Evolutionary conservation across 1,284 basidiomycete genomes (phyloP).

Genomic region (Trametes pubescens): DNA sequence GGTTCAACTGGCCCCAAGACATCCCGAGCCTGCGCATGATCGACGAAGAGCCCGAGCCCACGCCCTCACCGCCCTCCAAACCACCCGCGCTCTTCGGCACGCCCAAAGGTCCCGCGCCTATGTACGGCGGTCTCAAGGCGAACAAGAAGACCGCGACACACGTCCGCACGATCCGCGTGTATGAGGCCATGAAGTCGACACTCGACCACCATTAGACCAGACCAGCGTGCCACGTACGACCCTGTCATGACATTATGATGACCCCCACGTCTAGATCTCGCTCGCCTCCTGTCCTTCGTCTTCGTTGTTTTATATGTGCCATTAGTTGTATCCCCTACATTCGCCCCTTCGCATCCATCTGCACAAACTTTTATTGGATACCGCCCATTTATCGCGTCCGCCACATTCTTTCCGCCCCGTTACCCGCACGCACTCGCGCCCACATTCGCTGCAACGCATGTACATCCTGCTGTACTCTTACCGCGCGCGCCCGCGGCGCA

Average conservation of each 20-base stretch:
- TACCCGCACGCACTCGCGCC: background rate
- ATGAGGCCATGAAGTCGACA: slow-evolving; percentile 50
- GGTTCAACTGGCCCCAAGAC: slow-evolving; percentile 54
- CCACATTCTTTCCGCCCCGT: slow-evolving; percentile 3
- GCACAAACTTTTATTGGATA: slow-evolving; percentile 8
- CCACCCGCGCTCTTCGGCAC: slow-evolving; percentile 24
- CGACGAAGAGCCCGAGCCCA: slow-evolving; percentile 23
- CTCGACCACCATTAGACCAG: slow-evolving; percentile 6
- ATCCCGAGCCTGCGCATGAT: slow-evolving; percentile 34
- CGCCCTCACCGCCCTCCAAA: slow-evolving; percentile 12
- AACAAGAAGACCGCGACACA: slow-evolving; percentile 42
- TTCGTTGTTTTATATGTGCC: background rate
- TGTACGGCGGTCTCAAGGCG: slow-evolving; percentile 22
- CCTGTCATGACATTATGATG: slow-evolving; percentile 15
- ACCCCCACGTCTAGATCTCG: slow-evolving; percentile 4
- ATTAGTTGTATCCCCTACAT: background rate
- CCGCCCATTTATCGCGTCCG: background rate
- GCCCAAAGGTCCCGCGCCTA: slow-evolving; percentile 15
- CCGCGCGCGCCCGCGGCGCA: slow-evolving; percentile 10
- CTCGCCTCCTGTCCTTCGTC: slow-evolving; percentile 9
- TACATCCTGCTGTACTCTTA: slow-evolving; percentile 12
- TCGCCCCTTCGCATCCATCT: background rate
- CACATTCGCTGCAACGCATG: slow-evolving; percentile 4
- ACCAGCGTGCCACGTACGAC: slow-evolving; percentile 4
- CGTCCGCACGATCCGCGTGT: slow-evolving; percentile 66